Evolutionary conservation across 805 yeast genomes (phyloP), one percentile per base, ranked within the genome.

Genomic region (Sungouiozyma intestinalis): DNA sequence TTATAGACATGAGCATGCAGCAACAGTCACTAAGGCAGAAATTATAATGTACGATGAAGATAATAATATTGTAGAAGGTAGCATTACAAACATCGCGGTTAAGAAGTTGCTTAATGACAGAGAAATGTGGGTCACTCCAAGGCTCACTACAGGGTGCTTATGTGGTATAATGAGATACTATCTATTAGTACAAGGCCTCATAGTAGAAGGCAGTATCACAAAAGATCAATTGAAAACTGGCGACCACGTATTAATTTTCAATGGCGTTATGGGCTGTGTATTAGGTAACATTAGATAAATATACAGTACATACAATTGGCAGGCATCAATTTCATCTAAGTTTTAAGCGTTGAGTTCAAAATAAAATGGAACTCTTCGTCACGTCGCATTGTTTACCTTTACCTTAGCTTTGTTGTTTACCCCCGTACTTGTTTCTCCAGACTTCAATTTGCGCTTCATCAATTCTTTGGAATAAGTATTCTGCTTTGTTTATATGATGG

Each of bases 391-490:
- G n/a, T n/a, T n/a, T n/a, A n/a, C n/a, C n/a, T n/a, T n/a, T 33
- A 17, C 16, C 6, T 24, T 24, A 24, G 6, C 11, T 24, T 14
- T 50, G 63, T 57, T 81, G 81, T 52, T 77, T 71, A 37, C 97
- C 97, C 46, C 97, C 95, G 58, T 82, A 92, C 63, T 75, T 73
- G 42, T 68, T 65, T 69, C 94, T 81, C 94, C 97, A 86, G 56
- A 77, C 82, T 8, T 77, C 92, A 48, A 88, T 72, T 71, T 83
- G 81, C 67, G 79, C 79, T 57, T 85, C 94, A 51, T 90, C 97
- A 53, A 92, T 92, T 68, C 96, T 79, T 58, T 73, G 75, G 74
- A 92, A 92, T 67, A 92, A 71, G 66, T 92, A 87, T 67, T 85
- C 85, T 15, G 97, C 90, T 60, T 85, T 80, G 48, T 86, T 90